Conservation (phyloP, 208 protist genomes). For the Leishmania turanica region DNA sequence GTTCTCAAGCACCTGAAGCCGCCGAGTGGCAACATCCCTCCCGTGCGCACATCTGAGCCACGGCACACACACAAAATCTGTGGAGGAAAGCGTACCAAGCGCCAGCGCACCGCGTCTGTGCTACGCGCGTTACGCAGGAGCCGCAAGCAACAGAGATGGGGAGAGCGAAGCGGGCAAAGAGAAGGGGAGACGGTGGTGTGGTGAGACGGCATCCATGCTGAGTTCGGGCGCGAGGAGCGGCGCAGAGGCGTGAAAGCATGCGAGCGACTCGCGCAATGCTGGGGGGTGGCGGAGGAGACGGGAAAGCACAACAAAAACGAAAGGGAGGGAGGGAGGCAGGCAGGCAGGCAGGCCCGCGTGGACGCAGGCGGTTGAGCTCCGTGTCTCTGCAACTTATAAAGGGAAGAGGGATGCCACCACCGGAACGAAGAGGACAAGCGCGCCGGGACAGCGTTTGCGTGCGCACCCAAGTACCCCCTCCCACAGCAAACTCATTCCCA, state of each 20-base stretch:
- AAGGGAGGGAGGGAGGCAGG: background rate
- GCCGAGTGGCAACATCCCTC: background rate
- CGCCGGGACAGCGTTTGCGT: too few species aligned
- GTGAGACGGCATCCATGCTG: background rate
- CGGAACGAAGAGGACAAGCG: background rate
- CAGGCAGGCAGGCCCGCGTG: background rate
- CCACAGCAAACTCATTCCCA: background rate
- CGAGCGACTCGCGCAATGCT: background rate
- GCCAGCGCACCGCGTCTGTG: too few species aligned
- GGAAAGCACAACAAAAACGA: too few species aligned
- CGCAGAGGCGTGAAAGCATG: background rate
- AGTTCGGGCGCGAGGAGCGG: background rate
- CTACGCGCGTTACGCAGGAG: too few species aligned
- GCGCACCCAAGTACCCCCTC: background rate
- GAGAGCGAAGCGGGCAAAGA: background rate
- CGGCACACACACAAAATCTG: too few species aligned
- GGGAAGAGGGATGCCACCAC: background rate
- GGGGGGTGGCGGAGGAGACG: background rate
- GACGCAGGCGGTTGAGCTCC: background rate
- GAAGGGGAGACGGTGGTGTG: background rate
- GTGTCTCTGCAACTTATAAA: background rate
- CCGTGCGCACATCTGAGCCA: background rate
- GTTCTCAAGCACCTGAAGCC: background rate
- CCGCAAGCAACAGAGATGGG: background rate
- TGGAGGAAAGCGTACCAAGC: background rate